A percentile compares a stretch with the other conserved stretches of the same genome.
Evolutionary conservation across 768 basidiomycete genomes (phyloP).

Genomic region (Rhodotorula babjevae): DNA sequence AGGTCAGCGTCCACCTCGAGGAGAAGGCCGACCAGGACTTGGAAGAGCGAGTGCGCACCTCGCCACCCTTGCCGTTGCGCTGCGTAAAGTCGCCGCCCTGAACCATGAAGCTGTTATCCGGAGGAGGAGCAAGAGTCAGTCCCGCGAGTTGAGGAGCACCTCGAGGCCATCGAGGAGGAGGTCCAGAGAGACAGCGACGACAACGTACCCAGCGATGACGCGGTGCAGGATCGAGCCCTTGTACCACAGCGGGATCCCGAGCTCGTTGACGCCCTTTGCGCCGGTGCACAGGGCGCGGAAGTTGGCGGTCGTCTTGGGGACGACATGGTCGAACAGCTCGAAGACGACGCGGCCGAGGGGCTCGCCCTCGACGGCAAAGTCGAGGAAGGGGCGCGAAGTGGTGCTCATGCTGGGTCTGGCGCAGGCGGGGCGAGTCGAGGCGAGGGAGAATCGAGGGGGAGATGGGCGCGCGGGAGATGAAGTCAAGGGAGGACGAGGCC

Average conservation of each 20-base stretch:
- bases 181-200: no score
- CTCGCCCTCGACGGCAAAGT: slow-evolving; percentile 26
- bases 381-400: neutral
- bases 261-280: slow-evolving; percentile 67
- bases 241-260: slow-evolving; percentile 72
- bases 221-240: slow-evolving; percentile 63
- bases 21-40: no score
- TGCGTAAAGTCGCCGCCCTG: slow-evolving; percentile 65
- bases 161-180: no score
- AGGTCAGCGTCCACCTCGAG: neutral
- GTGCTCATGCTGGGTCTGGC: no score
- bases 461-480: no score
- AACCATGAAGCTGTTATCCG: slow-evolving; percentile 36
- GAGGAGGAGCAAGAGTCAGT: neutral
- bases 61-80: slow-evolving; percentile 72
- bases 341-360: slow-evolving; percentile 45
- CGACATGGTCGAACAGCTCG: slow-evolving; percentile 67
- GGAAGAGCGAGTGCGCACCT: slow-evolving; percentile 42
- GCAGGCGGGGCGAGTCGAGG: no score
- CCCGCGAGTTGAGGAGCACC: no score
- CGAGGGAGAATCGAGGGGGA: no score
- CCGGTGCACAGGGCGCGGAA: slow-evolving; percentile 84
- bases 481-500: no score
- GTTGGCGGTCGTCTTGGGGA: slow-evolving; percentile 75
- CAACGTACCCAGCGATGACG: slow-evolving; percentile 65